Conservation (phyloP, 2,329 filamentous ascomycete genomes). For the Scytalidium lignicola region DNA sequence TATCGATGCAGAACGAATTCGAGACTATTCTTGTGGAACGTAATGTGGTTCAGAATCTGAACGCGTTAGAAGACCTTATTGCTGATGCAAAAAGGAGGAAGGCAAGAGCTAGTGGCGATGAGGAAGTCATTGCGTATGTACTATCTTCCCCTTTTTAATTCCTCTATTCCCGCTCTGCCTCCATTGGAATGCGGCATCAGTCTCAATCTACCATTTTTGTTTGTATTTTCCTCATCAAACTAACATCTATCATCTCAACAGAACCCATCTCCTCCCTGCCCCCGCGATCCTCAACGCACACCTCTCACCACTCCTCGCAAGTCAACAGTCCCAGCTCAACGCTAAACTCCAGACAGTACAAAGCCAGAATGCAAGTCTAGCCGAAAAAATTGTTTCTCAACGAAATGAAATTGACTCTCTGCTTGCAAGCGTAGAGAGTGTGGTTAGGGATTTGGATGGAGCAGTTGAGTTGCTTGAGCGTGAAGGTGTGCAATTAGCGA, state of each 20-base stretch:
- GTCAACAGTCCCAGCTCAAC: constrained; percentile 52
- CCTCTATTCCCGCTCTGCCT: background rate
- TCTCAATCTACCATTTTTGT: background rate
- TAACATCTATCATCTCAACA: constrained; percentile 17
- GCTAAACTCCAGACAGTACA: constrained; percentile 52
- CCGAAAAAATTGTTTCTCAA: constrained; percentile 47
- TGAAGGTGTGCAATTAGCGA: constrained; percentile 13
- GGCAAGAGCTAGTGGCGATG: constrained; percentile 1
- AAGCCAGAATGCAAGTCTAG: constrained; percentile 50
- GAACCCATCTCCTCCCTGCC: constrained; percentile 53
- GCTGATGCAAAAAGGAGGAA: constrained; percentile 41
- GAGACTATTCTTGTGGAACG: constrained; percentile 46
- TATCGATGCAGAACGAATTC: constrained; percentile 56
- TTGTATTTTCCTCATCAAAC: background rate
- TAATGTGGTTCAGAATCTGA: constrained; percentile 51
- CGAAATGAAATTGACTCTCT: constrained; percentile 49
- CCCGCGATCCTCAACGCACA: constrained; percentile 49
- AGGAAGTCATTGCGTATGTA: background rate
- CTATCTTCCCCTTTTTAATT: background rate
- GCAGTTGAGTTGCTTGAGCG: constrained; percentile 31
- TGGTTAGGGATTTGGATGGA: constrained; percentile 48
- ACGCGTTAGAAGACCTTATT: constrained; percentile 53
- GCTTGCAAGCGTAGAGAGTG: constrained; percentile 43
- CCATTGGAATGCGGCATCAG: too few relatives aligned
- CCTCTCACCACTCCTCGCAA: constrained; percentile 45